A percentile compares a stretch with the other conserved stretches of the same genome.
Evolutionary conservation across 2,329 filamentous ascomycete species (phyloP).

Genomic region (Verticillium nonalfalfae): DNA sequence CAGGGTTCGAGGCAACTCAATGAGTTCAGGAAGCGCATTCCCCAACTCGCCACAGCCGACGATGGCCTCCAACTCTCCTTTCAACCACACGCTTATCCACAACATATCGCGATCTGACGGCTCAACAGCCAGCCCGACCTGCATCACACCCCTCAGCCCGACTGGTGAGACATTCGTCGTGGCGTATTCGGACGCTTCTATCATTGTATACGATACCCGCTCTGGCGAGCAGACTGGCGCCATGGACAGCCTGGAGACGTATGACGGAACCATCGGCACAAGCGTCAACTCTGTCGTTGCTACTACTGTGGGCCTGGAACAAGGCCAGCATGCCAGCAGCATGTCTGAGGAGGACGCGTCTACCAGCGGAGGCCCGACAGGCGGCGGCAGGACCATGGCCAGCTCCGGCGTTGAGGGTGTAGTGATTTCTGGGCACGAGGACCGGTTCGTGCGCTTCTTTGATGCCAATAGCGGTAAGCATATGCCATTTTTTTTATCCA

Average conservation of each 20-base stretch:
- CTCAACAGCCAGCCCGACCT: constrained; percentile 71
- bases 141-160: constrained; percentile 80
- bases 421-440: constrained; percentile 94
- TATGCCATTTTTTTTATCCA: background rate
- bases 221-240: constrained; percentile 85
- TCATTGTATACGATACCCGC: constrained; percentile 86
- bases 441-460: constrained; percentile 93
- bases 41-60: constrained; percentile 86
- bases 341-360: constrained; percentile 66
- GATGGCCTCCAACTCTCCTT: constrained; percentile 76
- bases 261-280: constrained; percentile 71
- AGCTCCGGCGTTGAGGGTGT: constrained; percentile 83
- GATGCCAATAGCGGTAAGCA: constrained; percentile 94
- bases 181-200: constrained; percentile 82
- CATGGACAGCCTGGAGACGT: constrained; percentile 93
- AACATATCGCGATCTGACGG: constrained; percentile 68
- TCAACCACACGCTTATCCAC: constrained; percentile 82
- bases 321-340: constrained; percentile 50
- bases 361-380: constrained; percentile 74
- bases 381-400: constrained; percentile 55
- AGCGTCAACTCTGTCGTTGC: constrained; percentile 91
- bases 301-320: constrained; percentile 76
- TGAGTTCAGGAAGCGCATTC: constrained; percentile 90
- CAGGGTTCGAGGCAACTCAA: constrained; percentile 81
- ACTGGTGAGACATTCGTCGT: constrained; percentile 88